Conservation (phyloP, 495 filamentous ascomycete species). For the Podospora pseudoanserina region DNA sequence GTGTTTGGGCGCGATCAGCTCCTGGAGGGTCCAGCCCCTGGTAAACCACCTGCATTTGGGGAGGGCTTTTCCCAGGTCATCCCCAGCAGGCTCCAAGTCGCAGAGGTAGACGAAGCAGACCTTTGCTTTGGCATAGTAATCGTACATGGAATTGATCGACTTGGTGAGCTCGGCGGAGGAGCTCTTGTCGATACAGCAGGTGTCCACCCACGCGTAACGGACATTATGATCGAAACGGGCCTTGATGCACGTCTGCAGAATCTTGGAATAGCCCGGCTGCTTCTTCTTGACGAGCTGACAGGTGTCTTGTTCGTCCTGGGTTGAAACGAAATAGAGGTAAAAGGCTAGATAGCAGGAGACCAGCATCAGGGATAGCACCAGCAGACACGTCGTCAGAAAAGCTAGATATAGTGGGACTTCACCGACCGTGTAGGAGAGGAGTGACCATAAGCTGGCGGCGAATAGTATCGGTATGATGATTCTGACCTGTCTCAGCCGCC, state of each 20-base stretch:
- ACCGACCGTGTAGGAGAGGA: neutral
- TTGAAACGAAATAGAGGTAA: neutral
- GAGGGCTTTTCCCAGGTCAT: neutral
- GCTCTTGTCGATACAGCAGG: conserved; percentile 44
- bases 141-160: conserved; percentile 49
- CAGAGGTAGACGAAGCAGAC: conserved; percentile 34
- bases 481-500: neutral
- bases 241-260: neutral
- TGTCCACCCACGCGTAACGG: conserved; percentile 42
- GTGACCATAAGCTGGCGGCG: neutral
- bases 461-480: neutral
- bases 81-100: neutral
- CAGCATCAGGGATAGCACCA: neutral
- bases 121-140: conserved; percentile 31
- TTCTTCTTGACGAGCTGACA: neutral
- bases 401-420: neutral
- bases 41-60: conserved; percentile 30
- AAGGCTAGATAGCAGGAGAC: neutral
- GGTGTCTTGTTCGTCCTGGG: neutral
- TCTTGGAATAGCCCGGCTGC: conserved; percentile 7
- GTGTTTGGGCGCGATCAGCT: conserved; percentile 27
- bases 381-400: neutral
- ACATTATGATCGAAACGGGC: neutral
- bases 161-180: conserved; percentile 40
- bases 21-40: conserved; percentile 38